phyloP scores from a whole-genome alignment of 441 rosid species.

The Pelargonium australe region DNA sequence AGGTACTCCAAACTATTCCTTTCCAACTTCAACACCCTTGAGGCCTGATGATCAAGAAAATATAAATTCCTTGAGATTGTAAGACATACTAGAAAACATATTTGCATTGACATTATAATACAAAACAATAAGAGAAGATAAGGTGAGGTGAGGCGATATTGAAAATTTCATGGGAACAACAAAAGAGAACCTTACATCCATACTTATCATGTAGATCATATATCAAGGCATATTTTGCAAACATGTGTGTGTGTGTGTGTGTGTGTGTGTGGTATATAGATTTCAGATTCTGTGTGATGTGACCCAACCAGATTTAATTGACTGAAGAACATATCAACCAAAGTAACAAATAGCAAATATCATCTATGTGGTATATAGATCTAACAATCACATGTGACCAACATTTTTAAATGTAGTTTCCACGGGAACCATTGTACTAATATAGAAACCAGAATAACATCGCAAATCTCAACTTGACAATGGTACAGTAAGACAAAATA shows the following conservation, averaged over 20 bases:
- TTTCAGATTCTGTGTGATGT: neutral
- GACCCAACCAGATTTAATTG: neutral
- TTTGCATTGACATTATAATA: neutral
- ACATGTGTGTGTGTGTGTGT: too few relatives aligned
- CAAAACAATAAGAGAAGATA: neutral
- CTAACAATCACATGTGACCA: neutral
- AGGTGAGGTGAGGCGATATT: neutral
- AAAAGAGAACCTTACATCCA: neutral
- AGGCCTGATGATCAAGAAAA: conserved; percentile 47
- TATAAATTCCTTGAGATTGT: neutral
- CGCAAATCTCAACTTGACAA: too few relatives aligned
- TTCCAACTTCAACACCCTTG: conserved; percentile 80
- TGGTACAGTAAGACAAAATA: neutral
- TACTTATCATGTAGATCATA: neutral
- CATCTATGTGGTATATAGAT: neutral
- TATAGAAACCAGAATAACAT: neutral
- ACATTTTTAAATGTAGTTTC: neutral
- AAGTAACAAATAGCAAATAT: neutral
- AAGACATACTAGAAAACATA: neutral
- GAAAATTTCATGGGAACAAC: neutral
- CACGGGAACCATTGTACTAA: neutral
- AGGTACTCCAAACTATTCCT: conserved; percentile 88
- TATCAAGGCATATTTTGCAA: neutral
- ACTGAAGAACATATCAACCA: neutral
- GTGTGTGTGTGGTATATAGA: too few relatives aligned